phyloP scores from a whole-genome alignment of 2,329 filamentous ascomycete species.

The Claviceps sp. region DNA sequence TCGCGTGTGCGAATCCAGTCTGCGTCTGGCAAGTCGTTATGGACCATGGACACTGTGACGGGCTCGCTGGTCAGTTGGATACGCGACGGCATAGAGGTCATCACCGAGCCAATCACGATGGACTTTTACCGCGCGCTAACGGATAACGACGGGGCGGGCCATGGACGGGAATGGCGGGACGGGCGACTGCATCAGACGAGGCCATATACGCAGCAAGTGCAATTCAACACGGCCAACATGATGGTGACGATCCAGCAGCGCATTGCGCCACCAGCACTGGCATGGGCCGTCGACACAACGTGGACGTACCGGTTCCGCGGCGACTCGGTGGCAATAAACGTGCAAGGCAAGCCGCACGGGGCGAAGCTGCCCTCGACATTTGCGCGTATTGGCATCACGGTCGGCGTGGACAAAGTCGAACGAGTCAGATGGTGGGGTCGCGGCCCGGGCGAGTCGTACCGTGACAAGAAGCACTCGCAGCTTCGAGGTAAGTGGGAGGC shows the following conservation, averaged over 20 bases:
- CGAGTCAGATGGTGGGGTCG: slow-evolving; percentile 51
- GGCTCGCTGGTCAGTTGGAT: slow-evolving; percentile 31
- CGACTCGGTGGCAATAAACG: slow-evolving; percentile 33
- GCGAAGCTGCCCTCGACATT: slow-evolving; percentile 40
- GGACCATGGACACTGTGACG: slow-evolving; percentile 29
- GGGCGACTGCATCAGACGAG: slow-evolving; percentile 32
- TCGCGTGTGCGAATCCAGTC: slow-evolving; percentile 20
- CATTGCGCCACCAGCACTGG: slow-evolving; percentile 49
- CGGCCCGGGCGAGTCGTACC: slow-evolving; percentile 53
- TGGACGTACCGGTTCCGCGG: slow-evolving; percentile 42
- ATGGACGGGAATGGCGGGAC: slow-evolving; percentile 44
- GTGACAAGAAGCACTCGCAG: slow-evolving; percentile 51
- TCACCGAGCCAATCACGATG: slow-evolving; percentile 31
- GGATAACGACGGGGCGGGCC: slow-evolving; percentile 48
- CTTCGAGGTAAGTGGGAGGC: slow-evolving; percentile 38
- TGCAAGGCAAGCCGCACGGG: slow-evolving; percentile 34
- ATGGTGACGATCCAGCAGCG: slow-evolving; percentile 35
- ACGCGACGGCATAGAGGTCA: slow-evolving; percentile 22
- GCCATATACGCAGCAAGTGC: slow-evolving; percentile 24
- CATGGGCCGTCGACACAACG: slow-evolving; percentile 40
- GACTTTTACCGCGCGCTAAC: slow-evolving; percentile 53
- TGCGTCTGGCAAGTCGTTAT: slow-evolving; percentile 21
- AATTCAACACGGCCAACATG: slow-evolving; percentile 18
- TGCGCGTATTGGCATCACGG: slow-evolving; percentile 49
- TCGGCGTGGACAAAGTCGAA: slow-evolving; percentile 25